Percentiles rank a stretch among this genome's conserved stretches.
phyloP scores from a whole-genome alignment of 257 asterid species.

The Euphrasia confusa region DNA sequence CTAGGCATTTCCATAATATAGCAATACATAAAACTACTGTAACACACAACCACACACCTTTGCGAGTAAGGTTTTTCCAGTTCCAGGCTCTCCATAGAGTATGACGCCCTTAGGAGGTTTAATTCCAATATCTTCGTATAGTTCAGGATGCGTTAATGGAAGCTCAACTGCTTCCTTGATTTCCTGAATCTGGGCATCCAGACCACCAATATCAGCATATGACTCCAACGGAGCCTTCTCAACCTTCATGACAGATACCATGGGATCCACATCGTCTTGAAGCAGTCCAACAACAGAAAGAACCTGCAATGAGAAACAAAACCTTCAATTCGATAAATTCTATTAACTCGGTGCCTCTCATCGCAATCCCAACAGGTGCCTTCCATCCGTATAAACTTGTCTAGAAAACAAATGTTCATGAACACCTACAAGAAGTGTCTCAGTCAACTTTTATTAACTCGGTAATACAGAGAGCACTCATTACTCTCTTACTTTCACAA shows the following conservation, averaged over 20 bases:
- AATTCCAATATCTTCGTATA: conserved; percentile 80
- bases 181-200: conserved; percentile 62
- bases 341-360: neutral
- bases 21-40: neutral
- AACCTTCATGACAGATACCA: conserved; percentile 98
- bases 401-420: neutral
- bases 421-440: neutral
- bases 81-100: conserved; percentile 95
- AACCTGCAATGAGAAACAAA: conserved; percentile 45
- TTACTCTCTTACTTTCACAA: neutral
- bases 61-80: conserved; percentile 92
- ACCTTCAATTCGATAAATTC: neutral
- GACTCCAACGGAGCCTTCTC: conserved; percentile 98
- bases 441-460: neutral
- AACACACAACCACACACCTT: conserved; percentile 47
- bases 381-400: neutral
- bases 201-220: conserved; percentile 71
- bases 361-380: conserved; percentile 5
- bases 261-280: conserved; percentile 92
- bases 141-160: conserved; percentile 54
- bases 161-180: conserved; percentile 69
- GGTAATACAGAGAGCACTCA: neutral
- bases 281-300: conserved; percentile 94
- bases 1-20: neutral
- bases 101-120: conserved; percentile 96